Evolutionary conservation across 306 rosid genomes (phyloP), one percentile per base, ranked within the genome.

Genomic region (Lathyrus aphaca): DNA sequence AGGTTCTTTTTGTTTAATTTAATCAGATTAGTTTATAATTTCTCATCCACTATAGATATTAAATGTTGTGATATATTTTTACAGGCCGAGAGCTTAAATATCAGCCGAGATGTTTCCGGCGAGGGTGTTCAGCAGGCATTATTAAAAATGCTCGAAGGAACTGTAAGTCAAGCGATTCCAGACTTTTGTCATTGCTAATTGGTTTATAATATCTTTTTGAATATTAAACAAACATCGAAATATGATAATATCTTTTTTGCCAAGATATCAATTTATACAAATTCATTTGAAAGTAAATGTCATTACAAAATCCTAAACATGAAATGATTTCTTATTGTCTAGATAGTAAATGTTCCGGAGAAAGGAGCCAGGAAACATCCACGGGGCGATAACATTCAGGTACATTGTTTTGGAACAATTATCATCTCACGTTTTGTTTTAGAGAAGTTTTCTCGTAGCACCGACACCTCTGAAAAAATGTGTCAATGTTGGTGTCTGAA

Each of bases 51-150:
- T 25, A 19, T 30, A 79, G 69, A 12, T 71, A 69, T 74, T 72
- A 50, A 69, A 65, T 51, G 23, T 70, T 57, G 32, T 68, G 75
- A 25, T 17, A 62, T 23, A 18, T 14, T 72, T 71, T 77, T 73
- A 75, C 87, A 93, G 98, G 96, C 97, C 8, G 98, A 93, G 81
- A 93, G 96, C 83, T 69, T 88, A 80, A 93, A 93, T 64, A 82
- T 90, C 75, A 93, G 97, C 78, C 88, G 98, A 74, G 98, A 90
- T 81, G 98, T 93, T 75, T 93, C 98, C 37, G 98, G 98, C 3
- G 98, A 93, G 84, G 98, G 97, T 46, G 97, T 90, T 83, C 98
- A 93, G 78, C 98, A 93, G 86, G 98, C 98, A 69, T 74, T 93
- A 74, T 78, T 93, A 70, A 93, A 93, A 86, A 93, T 93, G 97